Evolutionary conservation across 2,329 filamentous ascomycete species (phyloP).

Genomic region (Leptographium wingfieldii): DNA sequence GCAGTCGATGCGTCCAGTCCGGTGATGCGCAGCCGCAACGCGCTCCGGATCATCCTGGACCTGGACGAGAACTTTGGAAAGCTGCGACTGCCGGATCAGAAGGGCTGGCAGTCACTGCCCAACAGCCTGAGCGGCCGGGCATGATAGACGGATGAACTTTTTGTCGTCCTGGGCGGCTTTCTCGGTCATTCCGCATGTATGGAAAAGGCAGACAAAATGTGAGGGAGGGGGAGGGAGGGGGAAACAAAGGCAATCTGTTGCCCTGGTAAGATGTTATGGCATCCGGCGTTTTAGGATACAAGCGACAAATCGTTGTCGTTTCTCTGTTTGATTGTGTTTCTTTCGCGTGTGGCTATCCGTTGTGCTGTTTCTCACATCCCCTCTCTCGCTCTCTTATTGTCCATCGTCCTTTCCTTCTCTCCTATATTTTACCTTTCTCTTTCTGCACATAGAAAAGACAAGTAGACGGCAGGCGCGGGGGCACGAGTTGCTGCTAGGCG

Average conservation of each 20-base stretch:
- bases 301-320: background rate
- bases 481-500: background rate
- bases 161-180: too few species aligned
- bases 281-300: slow-evolving; percentile 1
- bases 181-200: background rate
- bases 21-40: slow-evolving; percentile 61
- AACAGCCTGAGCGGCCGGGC: slow-evolving; percentile 31
- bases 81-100: slow-evolving; percentile 44
- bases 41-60: slow-evolving; percentile 89
- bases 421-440: background rate
- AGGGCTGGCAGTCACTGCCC: slow-evolving; percentile 41
- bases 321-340: background rate
- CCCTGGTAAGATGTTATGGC: background rate
- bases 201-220: background rate
- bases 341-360: background rate
- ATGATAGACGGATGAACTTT: background rate
- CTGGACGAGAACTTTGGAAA: slow-evolving; percentile 87
- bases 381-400: background rate
- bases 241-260: background rate
- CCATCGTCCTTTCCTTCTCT: background rate
- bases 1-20: slow-evolving; percentile 38
- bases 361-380: background rate
- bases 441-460: background rate
- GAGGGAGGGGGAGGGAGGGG: background rate
- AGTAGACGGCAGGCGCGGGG: background rate